Evolutionary conservation across 2,329 filamentous ascomycete species (phyloP).

Genomic region (Calonectria multiphialidica): DNA sequence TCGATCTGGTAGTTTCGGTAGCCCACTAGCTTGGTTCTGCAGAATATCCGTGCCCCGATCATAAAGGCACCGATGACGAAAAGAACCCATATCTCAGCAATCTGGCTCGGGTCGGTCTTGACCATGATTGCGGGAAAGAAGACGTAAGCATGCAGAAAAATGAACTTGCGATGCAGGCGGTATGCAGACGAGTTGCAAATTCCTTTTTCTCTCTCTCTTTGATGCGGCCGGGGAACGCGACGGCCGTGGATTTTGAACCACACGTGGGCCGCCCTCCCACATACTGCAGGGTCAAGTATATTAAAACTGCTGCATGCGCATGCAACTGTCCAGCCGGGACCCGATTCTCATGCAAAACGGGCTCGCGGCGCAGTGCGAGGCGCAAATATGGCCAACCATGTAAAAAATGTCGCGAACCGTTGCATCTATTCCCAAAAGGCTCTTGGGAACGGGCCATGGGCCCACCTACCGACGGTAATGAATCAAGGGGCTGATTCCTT

Average conservation of each 20-base stretch:
- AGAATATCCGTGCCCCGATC: constrained; percentile 48
- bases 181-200: not conserved
- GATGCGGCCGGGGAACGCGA: not conserved
- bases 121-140: not conserved
- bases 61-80: constrained; percentile 47
- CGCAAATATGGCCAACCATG: not conserved
- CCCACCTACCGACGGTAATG: not conserved
- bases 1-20: constrained; percentile 42
- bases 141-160: not conserved
- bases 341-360: not conserved
- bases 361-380: not conserved
- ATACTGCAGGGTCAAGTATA: not conserved
- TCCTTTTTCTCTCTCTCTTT: not conserved
- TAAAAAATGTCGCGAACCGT: not conserved
- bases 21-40: constrained; percentile 49
- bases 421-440: not conserved
- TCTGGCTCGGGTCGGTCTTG: constrained; percentile 4
- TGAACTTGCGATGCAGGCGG: not conserved
- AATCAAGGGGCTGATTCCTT: not conserved
- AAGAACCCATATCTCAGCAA: constrained; percentile 51
- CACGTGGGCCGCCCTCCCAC: not conserved
- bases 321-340: not conserved
- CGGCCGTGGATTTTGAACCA: not conserved
- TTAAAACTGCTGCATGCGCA: not conserved
- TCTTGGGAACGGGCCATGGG: not conserved